Evolutionary conservation across 2,329 filamentous ascomycete species (phyloP), one percentile per base, ranked within the genome.

Genomic region (Huntiella omanensis): DNA sequence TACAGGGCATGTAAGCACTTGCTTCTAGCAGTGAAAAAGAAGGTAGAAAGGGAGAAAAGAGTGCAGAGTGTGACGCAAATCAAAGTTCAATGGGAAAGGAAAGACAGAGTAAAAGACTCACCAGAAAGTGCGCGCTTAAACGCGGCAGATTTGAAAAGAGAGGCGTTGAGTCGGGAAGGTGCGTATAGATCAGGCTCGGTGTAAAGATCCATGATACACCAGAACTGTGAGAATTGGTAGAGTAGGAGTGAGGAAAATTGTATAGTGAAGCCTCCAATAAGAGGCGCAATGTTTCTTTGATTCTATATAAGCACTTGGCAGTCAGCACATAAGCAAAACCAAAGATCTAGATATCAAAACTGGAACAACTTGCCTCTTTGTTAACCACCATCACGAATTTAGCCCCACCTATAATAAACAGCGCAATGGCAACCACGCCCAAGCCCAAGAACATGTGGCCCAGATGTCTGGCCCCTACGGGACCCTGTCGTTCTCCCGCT

Each of bases 121-220:
- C 69, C 60, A 44, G 64, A 52, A 3, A 71, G 55, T 37, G 68
- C 69, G 3, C 56, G 55, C 45, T 58, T 65, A 52, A 70, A 72
- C 4, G 56, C 55, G 0, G 54, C 47, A 1, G 66, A 66, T 6
- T 57, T 57, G 51, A 69, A 70, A 12, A 69, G 53, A 2, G 54
- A 51, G 0, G 60, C 56, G 48, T 63, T 62, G 11, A 55, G 62
- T 12, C 22, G 28, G 17, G 13, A 28, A 4, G 57, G 54, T 64
- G 6, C 66, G 56, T 11, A 55, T 52, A 28, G 62, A 58, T 33
- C 57, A 4, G 19, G 58, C 12, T 60, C 60, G 11, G 58, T 61
- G 41, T 58, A 58, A 5, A 69, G 52, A 33, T 57, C 57, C 33
- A 63, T 53, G 11, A 60, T 60, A 37, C 70, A 67, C 51, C 57